Base-by-base conservation (phyloP, 371 early-diverging fungal genomes). In the Lichtheimia hyalospora region DNA sequence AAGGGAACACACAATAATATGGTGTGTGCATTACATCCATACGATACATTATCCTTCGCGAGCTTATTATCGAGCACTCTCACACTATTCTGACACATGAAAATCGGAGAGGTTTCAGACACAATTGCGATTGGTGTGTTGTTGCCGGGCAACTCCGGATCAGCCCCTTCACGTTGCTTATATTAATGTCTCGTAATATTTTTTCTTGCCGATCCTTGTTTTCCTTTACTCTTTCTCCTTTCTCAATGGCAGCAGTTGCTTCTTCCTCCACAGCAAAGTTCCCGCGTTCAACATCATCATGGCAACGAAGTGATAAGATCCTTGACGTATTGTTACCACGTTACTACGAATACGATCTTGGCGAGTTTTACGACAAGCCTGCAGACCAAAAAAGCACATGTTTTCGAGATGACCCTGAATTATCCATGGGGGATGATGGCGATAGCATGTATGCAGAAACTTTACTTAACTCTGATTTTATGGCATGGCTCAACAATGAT, bases 401-500 rank as follows among this genome's bases (percentile, higher is more conserved):
- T 18, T 44, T 44, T 20, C 54, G 49, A n/a, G 42, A 57, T n/a
- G 62, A 64, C 48, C 57, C 72, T 53, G 75, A 75, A 41, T 55
- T 75, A 12, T 57, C 46, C 15, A 48, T 71, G 61, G 70, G 61
- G 15, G 71, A 71, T 24, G 70, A 71, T 52, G 57, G 67, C 27
- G 74, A 74, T 57, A 55, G 63, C 3, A n/a, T 60, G 51, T 75
- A 75, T 57, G 57, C 69, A 16, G 61, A 63, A 13, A 60, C 64
- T 6, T 48, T 75, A 21, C 52, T 71, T 39, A 62, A 71, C 52
- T 69, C 71, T 3, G 68, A 69, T 12, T 64, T 75, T 23, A 27
- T 65, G 27, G 61, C 62, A 0, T 66, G 63, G 60, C 60, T 74
- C 2, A 54, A 61, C 3, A 51, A 39, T 2, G 61, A 39, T 2